Conservation (phyloP, 768 basidiomycete genomes). For the Dictyophora rubrovolvata region DNA sequence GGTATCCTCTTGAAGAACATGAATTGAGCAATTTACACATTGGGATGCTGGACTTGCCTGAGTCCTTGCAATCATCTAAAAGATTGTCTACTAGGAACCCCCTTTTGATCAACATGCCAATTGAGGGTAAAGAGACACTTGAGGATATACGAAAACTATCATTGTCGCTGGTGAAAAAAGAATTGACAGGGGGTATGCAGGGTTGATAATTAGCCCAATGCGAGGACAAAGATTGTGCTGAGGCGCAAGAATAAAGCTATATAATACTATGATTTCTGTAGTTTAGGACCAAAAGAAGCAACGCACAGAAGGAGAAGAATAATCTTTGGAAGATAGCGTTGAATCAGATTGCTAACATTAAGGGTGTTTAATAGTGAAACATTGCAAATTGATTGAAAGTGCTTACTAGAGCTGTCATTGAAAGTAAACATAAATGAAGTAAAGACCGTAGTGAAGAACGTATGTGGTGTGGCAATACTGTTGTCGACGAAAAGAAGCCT, state of each 20-base stretch:
- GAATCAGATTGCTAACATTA: not conserved
- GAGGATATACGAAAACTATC: not conserved
- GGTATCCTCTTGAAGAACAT: not conserved
- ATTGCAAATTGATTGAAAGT: not conserved
- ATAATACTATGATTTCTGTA: not conserved
- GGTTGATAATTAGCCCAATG: not conserved
- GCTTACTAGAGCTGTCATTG: not conserved
- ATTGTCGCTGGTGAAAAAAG: not conserved
- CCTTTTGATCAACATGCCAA: not conserved
- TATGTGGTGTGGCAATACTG: not conserved
- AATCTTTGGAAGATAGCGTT: not conserved
- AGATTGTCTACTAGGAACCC: not conserved
- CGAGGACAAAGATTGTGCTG: not conserved
- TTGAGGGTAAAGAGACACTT: not conserved
- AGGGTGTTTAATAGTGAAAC: not conserved
- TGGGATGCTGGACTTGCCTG: not conserved
- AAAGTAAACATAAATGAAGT: not conserved
- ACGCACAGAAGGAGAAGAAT: not conserved
- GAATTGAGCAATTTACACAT: not conserved
- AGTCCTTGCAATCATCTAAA: not conserved
- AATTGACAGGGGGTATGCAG: not conserved
- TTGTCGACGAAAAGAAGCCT: not conserved
- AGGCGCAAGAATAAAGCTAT: not conserved
- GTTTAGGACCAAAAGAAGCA: not conserved
- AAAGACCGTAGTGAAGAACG: not conserved